Percentiles rank a stretch among this genome's conserved stretches.
These are phyloP conservation scores for Saprolegnia parasitica DNA, from an alignment of 352 stramenopile genomes.

Conservation along the genomic window DNA sequence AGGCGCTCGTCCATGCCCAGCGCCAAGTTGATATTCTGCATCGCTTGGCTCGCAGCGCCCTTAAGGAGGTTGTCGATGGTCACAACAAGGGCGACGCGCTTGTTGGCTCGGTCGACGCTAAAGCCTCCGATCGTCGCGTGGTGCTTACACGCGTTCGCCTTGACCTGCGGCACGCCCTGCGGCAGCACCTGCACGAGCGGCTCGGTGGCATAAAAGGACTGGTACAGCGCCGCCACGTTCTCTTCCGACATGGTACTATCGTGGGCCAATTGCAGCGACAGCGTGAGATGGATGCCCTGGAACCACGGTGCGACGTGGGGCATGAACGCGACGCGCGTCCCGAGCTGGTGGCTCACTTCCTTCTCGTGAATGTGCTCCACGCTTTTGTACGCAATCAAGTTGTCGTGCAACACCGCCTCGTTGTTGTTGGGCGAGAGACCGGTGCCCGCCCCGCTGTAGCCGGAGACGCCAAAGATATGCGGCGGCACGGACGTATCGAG, in stretches of 20 bases:
- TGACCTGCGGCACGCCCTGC: constrained; percentile 63
- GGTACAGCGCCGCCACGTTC: constrained; percentile 67
- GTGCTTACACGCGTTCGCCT: constrained; percentile 67
- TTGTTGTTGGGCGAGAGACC: constrained; percentile 80
- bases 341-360: constrained; percentile 80
- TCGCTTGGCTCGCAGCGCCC: constrained; percentile 87
- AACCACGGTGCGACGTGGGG: constrained; percentile 91
- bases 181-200: constrained; percentile 74
- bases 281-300: constrained; percentile 91
- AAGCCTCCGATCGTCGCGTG: constrained; percentile 83
- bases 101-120: constrained; percentile 79
- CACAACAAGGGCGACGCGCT: constrained; percentile 78
- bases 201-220: constrained; percentile 79
- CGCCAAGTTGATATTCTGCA: constrained; percentile 95
- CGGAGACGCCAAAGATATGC: constrained; percentile 84
- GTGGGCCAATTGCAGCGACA: constrained; percentile 69
- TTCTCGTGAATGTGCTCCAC: constrained; percentile 88
- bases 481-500: constrained; percentile 62
- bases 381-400: constrained; percentile 88
- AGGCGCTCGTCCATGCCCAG: constrained; percentile 79
- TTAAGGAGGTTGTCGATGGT: constrained; percentile 95
- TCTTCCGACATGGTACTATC: constrained; percentile 61
- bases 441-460: constrained; percentile 84
- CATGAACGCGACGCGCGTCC: constrained; percentile 87
- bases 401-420: constrained; percentile 67